Evolutionary conservation across 2,329 filamentous ascomycete species (phyloP).

Genomic region (Drechslerella coelobrocha): DNA sequence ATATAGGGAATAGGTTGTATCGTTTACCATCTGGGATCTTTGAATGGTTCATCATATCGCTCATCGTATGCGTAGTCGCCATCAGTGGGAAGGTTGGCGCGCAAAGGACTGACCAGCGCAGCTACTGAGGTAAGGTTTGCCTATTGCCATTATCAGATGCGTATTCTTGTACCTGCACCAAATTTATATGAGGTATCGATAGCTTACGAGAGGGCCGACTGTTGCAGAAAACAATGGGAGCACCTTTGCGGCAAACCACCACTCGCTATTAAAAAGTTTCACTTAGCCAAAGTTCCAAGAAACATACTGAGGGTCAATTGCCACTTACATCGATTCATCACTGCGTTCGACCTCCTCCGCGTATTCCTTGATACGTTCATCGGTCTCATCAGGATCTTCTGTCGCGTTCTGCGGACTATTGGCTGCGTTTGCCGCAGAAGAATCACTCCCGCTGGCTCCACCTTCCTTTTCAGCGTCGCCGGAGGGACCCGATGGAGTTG

Average conservation of each 20-base stretch:
- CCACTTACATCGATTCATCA: slow-evolving; percentile 41
- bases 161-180: neutral
- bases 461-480: slow-evolving; percentile 23
- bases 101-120: slow-evolving; percentile 81
- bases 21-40: slow-evolving; percentile 65
- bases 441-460: slow-evolving; percentile 31
- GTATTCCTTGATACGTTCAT: slow-evolving; percentile 18
- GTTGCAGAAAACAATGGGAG: slow-evolving; percentile 83
- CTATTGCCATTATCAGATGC: slow-evolving; percentile 10
- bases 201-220: slow-evolving; percentile 73
- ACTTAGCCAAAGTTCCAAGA: slow-evolving; percentile 6
- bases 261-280: slow-evolving; percentile 21
- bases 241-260: slow-evolving; percentile 57
- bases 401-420: slow-evolving; percentile 9
- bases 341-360: slow-evolving; percentile 38
- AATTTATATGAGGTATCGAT: neutral
- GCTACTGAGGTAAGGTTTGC: slow-evolving; percentile 85
- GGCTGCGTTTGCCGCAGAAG: neutral
- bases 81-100: slow-evolving; percentile 64
- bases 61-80: slow-evolving; percentile 62
- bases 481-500: neutral
- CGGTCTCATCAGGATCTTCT: slow-evolving; percentile 20
- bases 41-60: slow-evolving; percentile 69
- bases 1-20: neutral
- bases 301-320: neutral